Evolutionary conservation across 139 green algal genomes (phyloP), one percentile per base, ranked within the genome.

Genomic region (Micractinium conductrix): DNA sequence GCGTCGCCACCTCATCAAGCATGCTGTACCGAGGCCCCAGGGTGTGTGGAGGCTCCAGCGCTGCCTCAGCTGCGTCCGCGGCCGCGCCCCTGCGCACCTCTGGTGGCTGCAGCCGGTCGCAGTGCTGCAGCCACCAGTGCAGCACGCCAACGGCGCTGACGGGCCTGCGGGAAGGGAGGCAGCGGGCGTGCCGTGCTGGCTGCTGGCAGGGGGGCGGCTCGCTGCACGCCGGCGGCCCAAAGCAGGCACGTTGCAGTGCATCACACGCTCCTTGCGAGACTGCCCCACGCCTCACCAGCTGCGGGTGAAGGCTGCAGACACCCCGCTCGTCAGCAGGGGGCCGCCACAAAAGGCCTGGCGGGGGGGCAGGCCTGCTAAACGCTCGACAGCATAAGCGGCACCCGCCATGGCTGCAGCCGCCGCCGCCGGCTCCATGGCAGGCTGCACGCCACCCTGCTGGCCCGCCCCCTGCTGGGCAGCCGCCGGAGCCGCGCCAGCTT

Each of bases 61-160:
- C 63, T 8, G 68, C 68, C 14, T 37, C 42, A 0, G 70, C 38
- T 28, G 12, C 42, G 10, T 6, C 28, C 0, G 42, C 70, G 16
- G 28, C 70, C 9, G 9, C 14, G 26, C 43, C 43, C 3, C 28
- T 40, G 26, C 45, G 10, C 22, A 78, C 45, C 28, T 78, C 70
- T 28, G 70, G 42, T 0, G 28, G 26, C 43, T 78, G 70, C 70
- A 78, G 70, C 70, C 14, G 26, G 10, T 42, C 28, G 28, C 70
- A 28, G 42, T 58, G 42, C 26, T 53, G 70, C 38, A 78, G 42
- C 70, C 70, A 78, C 70, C 70, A 78, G 26, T 78, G 70, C 70
- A 78, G 42, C 70, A 78, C 70, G 3, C 35, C 42, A 8, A 78
- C 14, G 28, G 70, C 70, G 14, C 42, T 40, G 5, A 40, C 43